A percentile compares a stretch with the other conserved stretches of the same genome.
Evolutionary conservation across 1,284 basidiomycete species (phyloP).

Genomic region (Volvariella volvacea): DNA sequence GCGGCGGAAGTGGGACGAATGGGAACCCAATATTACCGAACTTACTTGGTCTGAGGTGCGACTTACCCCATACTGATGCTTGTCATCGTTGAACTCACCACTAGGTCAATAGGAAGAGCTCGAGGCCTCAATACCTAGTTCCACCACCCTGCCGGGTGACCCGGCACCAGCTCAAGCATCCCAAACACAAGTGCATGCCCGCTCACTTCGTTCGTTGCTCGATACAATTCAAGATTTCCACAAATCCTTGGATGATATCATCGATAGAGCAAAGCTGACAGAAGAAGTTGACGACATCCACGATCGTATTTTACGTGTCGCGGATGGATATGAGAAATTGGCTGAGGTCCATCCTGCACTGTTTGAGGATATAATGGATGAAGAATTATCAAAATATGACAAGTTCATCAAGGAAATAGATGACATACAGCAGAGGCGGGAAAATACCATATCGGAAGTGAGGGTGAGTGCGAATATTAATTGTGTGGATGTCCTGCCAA

Average conservation of each 20-base stretch:
- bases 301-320: constrained; percentile 61
- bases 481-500: neutral
- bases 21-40: constrained; percentile 69
- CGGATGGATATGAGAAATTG: constrained; percentile 56
- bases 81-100: constrained; percentile 3
- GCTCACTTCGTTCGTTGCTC: constrained; percentile 68
- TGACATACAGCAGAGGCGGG: constrained; percentile 57
- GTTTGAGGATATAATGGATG: constrained; percentile 81
- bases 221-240: constrained; percentile 79
- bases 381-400: constrained; percentile 79
- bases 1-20: constrained; percentile 79
- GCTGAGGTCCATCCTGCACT: constrained; percentile 75
- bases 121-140: constrained; percentile 62
- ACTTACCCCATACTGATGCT: constrained; percentile 3
- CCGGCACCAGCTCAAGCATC: constrained; percentile 28
- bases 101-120: constrained; percentile 51
- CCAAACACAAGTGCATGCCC: constrained; percentile 56
- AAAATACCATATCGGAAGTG: constrained; percentile 59
- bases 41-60: constrained; percentile 70
- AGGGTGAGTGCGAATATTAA: constrained; percentile 37
- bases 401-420: constrained; percentile 62
- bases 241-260: constrained; percentile 52
- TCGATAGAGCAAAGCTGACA: constrained; percentile 60
- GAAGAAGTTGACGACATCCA: constrained; percentile 74
- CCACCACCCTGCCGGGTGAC: constrained; percentile 35